phyloP scores from a whole-genome alignment of 1,284 basidiomycete species.

The Agroathelia rolfsii region DNA sequence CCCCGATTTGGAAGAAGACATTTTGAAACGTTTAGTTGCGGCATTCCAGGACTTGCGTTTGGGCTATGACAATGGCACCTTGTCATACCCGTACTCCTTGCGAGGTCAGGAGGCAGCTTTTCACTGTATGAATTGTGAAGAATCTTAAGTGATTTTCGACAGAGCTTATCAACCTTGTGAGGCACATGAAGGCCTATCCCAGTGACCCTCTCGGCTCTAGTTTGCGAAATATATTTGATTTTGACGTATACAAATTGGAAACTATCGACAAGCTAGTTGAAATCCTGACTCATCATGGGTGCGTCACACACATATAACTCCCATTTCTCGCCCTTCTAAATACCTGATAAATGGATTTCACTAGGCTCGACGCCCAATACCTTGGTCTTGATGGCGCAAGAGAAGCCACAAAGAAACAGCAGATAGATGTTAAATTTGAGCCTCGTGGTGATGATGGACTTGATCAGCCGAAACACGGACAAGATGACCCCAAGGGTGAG shows the following conservation, averaged over 20 bases:
- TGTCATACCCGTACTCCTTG: slow-evolving; percentile 57
- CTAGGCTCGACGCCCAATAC: slow-evolving; percentile 40
- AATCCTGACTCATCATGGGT: slow-evolving; percentile 53
- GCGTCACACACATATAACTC: slow-evolving; percentile 12
- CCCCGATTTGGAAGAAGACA: slow-evolving; percentile 44
- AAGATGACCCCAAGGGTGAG: slow-evolving; percentile 43
- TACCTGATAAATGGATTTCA: background rate
- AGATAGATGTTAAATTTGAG: slow-evolving; percentile 48
- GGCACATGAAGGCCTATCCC: slow-evolving; percentile 52
- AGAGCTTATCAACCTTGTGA: slow-evolving; percentile 58
- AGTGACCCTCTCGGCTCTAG: slow-evolving; percentile 43
- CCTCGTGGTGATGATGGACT: slow-evolving; percentile 38
- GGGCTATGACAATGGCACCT: slow-evolving; percentile 43
- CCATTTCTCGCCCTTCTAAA: background rate
- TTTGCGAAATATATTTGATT: slow-evolving; percentile 57
- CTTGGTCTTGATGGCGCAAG: slow-evolving; percentile 47
- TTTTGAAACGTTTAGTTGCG: slow-evolving; percentile 44
- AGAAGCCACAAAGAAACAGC: slow-evolving; percentile 35
- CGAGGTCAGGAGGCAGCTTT: slow-evolving; percentile 31
- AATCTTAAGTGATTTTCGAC: slow-evolving; percentile 4
- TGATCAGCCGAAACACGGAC: slow-evolving; percentile 45
- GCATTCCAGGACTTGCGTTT: slow-evolving; percentile 52
- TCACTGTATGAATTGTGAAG: background rate
- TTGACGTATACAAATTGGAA: slow-evolving; percentile 55
- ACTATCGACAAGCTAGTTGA: slow-evolving; percentile 49